phyloP scores from a whole-genome alignment of 2,329 filamentous ascomycete species.

The Colletotrichum theobromicola region DNA sequence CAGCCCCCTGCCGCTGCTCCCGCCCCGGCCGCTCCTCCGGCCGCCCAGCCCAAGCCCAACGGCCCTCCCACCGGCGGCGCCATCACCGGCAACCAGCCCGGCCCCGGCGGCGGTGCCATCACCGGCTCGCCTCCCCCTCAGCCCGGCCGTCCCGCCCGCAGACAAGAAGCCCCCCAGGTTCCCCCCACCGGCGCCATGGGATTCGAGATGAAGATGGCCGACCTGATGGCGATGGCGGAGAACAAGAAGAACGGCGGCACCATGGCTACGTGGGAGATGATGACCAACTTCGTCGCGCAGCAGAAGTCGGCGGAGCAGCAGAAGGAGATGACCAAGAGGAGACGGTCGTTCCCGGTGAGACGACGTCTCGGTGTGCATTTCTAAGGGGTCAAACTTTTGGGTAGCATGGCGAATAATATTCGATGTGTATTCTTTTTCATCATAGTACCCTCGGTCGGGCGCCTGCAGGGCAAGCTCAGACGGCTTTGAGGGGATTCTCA shows the following conservation, averaged over 20 bases:
- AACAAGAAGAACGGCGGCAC: slow-evolving; percentile 4
- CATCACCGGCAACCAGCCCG: slow-evolving; percentile 4
- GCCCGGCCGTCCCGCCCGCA: background rate
- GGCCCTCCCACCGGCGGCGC: slow-evolving; percentile 7
- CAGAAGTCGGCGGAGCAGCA: slow-evolving; percentile 2
- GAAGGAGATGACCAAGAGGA: background rate
- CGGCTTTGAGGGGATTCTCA: background rate
- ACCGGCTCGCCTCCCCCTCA: background rate
- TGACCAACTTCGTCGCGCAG: slow-evolving; percentile 5
- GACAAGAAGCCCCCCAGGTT: background rate
- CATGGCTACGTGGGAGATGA: slow-evolving; percentile 13
- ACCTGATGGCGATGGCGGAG: slow-evolving; percentile 14
- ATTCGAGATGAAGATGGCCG: slow-evolving; percentile 16
- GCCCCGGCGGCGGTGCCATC: background rate
- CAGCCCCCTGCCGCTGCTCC: background rate
- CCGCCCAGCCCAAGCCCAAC: background rate
- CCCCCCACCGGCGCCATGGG: background rate
- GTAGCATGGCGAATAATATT: slow-evolving; percentile 19
- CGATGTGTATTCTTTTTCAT: slow-evolving; percentile 9
- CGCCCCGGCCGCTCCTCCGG: background rate
- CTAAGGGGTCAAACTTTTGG: background rate
- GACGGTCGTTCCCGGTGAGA: background rate
- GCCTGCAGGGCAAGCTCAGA: background rate
- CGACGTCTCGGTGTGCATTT: slow-evolving; percentile 8
- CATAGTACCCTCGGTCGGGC: slow-evolving; percentile 7